Conservation (phyloP, 2,329 filamentous ascomycete genomes). For the Huntiella abstrusa region DNA sequence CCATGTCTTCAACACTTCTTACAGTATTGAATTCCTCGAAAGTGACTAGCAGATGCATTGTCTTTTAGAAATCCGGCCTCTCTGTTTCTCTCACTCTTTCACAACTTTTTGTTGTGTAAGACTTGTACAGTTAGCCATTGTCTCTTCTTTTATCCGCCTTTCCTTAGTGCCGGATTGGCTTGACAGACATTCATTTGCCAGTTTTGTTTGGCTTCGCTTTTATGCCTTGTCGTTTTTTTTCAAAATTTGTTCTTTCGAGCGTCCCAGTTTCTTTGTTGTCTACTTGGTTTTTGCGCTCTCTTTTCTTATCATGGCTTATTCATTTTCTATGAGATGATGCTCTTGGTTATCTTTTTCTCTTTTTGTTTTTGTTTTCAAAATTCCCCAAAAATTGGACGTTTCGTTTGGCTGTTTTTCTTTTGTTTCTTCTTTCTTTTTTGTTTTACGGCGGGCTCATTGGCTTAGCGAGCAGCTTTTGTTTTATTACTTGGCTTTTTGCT, state of each 20-base stretch:
- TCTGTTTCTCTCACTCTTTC: background rate
- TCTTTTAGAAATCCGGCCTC: background rate
- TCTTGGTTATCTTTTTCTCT: background rate
- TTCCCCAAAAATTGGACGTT: slow-evolving; percentile 2
- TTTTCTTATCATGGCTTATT: slow-evolving; percentile 2
- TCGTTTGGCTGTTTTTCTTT: slow-evolving; percentile 7
- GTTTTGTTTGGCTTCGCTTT: background rate
- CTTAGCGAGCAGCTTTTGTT: slow-evolving; percentile 6
- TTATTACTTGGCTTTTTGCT: slow-evolving; percentile 2
- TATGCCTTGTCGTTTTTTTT: background rate
- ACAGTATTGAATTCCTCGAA: background rate
- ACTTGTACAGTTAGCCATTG: background rate
- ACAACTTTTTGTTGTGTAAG: background rate
- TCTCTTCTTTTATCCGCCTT: background rate
- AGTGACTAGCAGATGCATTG: background rate
- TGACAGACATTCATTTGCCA: background rate
- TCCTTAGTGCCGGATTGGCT: background rate
- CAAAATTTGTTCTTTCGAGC: background rate
- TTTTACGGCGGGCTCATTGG: slow-evolving; percentile 7
- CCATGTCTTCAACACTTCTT: background rate
- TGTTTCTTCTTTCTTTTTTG: slow-evolving; percentile 5
- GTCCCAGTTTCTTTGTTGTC: background rate
- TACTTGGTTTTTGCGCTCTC: slow-evolving; percentile 1
- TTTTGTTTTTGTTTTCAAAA: slow-evolving; percentile 6
- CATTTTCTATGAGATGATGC: background rate